These are phyloP conservation scores for Mangifera indica DNA, from an alignment of 345 rosid species.

Conservation along the genomic window DNA sequence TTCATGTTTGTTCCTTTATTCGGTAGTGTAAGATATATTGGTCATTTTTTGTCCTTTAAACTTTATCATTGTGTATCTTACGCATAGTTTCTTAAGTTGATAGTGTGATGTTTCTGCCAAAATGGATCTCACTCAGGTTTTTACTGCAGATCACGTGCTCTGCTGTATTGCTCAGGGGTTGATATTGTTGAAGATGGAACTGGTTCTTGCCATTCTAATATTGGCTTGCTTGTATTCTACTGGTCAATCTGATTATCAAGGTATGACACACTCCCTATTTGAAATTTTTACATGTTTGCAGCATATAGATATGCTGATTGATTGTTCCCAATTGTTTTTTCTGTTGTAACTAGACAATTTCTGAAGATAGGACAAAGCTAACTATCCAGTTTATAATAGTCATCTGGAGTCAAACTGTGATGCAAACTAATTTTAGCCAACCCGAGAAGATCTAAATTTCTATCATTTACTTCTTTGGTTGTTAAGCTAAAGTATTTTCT, in stretches of 20 bases:
- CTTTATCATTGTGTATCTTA: neutral
- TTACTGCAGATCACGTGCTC: conserved; percentile 10
- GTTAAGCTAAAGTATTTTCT: neutral
- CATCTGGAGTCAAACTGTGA: neutral
- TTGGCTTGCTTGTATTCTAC: conserved; percentile 49
- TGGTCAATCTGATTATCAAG: conserved; percentile 72
- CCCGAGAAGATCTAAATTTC: neutral
- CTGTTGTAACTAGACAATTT: neutral
- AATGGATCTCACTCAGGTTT: conserved; percentile 19
- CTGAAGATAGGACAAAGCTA: neutral
- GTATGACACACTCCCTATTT: conserved; percentile 33
- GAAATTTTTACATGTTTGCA: neutral
- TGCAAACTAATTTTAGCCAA: neutral
- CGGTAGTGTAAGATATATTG: no score
- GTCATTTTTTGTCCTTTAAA: neutral
- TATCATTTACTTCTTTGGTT: neutral
- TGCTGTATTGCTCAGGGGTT: conserved; percentile 24
- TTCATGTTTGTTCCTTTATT: neutral
- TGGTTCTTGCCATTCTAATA: conserved; percentile 40
- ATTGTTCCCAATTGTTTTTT: neutral
- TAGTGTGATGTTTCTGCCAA: conserved; percentile 15
- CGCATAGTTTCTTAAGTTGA: neutral
- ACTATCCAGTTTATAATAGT: neutral
- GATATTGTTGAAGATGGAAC: conserved; percentile 52
- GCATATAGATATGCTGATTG: conserved; percentile 1